These are phyloP conservation scores for Coemansia javaensis DNA, from an alignment of 192 early-diverging fungal species.

Conservation along the genomic window DNA sequence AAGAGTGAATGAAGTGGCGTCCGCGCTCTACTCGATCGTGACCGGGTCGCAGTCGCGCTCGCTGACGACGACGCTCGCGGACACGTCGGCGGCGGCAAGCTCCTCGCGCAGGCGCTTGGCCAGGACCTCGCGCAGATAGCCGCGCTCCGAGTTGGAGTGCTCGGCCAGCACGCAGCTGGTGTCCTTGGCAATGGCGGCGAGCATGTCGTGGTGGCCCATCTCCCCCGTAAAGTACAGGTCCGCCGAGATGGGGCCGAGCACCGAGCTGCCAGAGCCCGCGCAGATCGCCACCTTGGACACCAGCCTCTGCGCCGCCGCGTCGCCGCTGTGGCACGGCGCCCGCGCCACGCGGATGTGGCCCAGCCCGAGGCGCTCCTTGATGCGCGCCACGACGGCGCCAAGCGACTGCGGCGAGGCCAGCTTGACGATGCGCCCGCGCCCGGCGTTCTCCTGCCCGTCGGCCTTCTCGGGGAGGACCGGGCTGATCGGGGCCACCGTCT, in stretches of 20 bases:
- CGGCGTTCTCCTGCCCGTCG: constrained; percentile 34
- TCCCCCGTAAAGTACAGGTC: constrained; percentile 92
- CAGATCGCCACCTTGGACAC: constrained; percentile 82
- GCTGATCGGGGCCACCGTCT: constrained; percentile 37
- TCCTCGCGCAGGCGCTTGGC: constrained; percentile 57
- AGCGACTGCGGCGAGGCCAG: constrained; percentile 20
- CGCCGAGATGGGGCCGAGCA: constrained; percentile 55
- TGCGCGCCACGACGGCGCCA: constrained; percentile 11
- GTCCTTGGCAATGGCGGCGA: constrained; percentile 70
- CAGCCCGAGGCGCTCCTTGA: constrained; percentile 56
- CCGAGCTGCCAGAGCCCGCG: constrained; percentile 79
- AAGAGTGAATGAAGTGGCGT: too few species aligned
- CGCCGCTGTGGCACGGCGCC: constrained; percentile 44
- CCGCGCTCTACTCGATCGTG: constrained; percentile 24
- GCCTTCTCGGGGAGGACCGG: constrained; percentile 19
- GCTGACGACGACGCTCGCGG: constrained; percentile 65
- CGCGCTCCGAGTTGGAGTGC: constrained; percentile 90
- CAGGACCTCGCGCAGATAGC: constrained; percentile 66
- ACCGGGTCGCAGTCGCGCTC: constrained; percentile 75
- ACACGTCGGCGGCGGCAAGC: constrained; percentile 28
- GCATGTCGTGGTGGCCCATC: constrained; percentile 91
- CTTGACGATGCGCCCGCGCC: constrained; percentile 26
- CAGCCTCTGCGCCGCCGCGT: constrained; percentile 16
- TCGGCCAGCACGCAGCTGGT: constrained; percentile 85
- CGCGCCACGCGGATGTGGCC: constrained; percentile 71